Conservation (phyloP, 192 early-diverging fungal species). For the Mortierella alpina region DNA sequence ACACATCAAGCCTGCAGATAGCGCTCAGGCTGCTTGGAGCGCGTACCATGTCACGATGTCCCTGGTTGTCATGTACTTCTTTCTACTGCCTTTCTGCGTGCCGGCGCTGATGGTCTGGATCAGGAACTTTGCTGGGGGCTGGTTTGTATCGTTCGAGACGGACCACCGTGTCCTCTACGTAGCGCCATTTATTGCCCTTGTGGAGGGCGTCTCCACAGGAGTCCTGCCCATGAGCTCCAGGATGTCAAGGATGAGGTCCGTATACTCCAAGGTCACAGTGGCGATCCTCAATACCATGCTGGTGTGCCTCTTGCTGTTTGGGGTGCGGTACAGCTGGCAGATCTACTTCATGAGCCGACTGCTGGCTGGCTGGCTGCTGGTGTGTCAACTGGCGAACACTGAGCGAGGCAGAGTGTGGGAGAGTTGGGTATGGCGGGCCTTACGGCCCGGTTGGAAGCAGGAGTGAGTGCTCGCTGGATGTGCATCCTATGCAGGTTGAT, state of each 20-base stretch:
- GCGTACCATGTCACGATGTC: conserved; percentile 68
- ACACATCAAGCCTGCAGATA: neutral
- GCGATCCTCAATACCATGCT: conserved; percentile 55
- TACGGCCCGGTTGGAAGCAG: neutral
- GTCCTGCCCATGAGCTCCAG: conserved; percentile 41
- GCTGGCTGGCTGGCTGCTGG: conserved; percentile 42
- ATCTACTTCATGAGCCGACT: conserved; percentile 65
- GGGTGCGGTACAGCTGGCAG: conserved; percentile 70
- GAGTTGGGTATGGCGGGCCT: neutral
- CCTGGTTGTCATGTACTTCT: conserved; percentile 70
- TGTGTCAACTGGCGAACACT: conserved; percentile 4
- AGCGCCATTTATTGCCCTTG: conserved; percentile 58
- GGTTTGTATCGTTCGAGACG: conserved; percentile 75
- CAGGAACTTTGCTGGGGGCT: conserved; percentile 74
- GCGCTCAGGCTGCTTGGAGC: conserved; percentile 20
- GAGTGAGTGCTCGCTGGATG: neutral
- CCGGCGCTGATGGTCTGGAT: conserved; percentile 80
- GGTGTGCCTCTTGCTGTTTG: conserved; percentile 63
- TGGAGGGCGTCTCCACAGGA: conserved; percentile 46
- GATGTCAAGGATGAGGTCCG: conserved; percentile 55
- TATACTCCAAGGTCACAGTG: conserved; percentile 50
- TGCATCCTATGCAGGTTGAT: neutral
- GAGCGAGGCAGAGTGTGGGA: neutral
- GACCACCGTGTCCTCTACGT: conserved; percentile 70
- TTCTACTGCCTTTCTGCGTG: conserved; percentile 72